Evolutionary conservation across 495 filamentous ascomycete species (phyloP).

Genomic region (Sphaerosporella brunnea): DNA sequence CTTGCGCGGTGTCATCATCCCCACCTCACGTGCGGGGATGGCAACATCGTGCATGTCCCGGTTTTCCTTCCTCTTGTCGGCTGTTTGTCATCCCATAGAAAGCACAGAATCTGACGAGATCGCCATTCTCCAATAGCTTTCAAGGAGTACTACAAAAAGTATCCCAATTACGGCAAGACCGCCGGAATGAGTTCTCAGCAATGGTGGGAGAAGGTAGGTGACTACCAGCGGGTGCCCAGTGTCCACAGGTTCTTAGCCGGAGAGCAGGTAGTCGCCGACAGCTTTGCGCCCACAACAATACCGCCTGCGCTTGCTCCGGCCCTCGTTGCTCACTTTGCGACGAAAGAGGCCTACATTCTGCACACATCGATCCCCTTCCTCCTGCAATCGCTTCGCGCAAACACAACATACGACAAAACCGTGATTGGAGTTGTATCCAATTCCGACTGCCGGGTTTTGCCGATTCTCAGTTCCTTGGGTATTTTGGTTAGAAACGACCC

Average conservation of each 20-base stretch:
- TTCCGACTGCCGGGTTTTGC: constrained; percentile 52
- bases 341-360: constrained; percentile 42
- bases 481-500: constrained; percentile 33
- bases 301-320: constrained; percentile 36
- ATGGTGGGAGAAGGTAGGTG: constrained; percentile 54
- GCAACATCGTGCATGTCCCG: too few relatives aligned
- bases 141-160: constrained; percentile 30
- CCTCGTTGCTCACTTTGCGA: constrained; percentile 44
- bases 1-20: too few relatives aligned
- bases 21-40: too few relatives aligned
- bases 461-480: constrained; percentile 43
- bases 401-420: constrained; percentile 29
- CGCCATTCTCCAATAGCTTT: too few relatives aligned
- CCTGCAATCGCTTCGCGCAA: constrained; percentile 32
- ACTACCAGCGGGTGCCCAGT: too few relatives aligned
- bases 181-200: constrained; percentile 36
- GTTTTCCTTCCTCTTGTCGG: too few relatives aligned
- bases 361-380: constrained; percentile 38
- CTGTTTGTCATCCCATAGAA: too few relatives aligned
- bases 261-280: constrained; percentile 30
- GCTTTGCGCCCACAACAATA: constrained; percentile 27
- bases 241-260: too few relatives aligned
- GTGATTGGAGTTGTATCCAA: constrained; percentile 56
- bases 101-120: too few relatives aligned
- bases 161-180: constrained; percentile 54